Percentiles rank a stretch among this genome's conserved stretches.
phyloP scores from a whole-genome alignment of 2,329 filamentous ascomycete species.

The Ophiocordyceps camponoti-floridani region DNA sequence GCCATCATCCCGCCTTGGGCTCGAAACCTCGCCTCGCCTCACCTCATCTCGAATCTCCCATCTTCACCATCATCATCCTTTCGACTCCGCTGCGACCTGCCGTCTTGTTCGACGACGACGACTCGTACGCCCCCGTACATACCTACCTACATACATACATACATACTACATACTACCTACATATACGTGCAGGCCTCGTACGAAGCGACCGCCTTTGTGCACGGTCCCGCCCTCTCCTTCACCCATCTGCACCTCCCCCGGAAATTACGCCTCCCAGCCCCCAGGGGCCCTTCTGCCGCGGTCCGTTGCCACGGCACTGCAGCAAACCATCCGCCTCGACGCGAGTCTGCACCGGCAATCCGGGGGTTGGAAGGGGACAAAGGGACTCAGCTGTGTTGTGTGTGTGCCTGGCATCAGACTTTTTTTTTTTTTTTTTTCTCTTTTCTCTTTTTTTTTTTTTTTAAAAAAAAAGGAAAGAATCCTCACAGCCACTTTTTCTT shows the following conservation, averaged over 20 bases:
- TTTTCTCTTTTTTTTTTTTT: background rate
- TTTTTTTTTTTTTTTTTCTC: no score
- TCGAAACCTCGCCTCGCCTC: background rate
- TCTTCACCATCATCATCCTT: background rate
- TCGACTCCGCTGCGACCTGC: background rate
- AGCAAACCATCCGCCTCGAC: background rate
- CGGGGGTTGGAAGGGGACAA: no score
- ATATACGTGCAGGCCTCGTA: background rate
- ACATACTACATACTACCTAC: background rate
- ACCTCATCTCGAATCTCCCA: background rate
- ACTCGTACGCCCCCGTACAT: no score
- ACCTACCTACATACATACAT: no score
- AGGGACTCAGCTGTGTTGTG: background rate
- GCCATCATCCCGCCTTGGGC: background rate
- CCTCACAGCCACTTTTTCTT: background rate
- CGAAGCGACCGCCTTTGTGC: background rate
- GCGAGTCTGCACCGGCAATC: background rate
- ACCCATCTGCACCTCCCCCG: background rate
- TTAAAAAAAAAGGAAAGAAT: no score
- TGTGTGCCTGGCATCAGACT: no score
- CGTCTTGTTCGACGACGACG: background rate
- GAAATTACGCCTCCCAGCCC: background rate
- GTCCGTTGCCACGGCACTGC: no score
- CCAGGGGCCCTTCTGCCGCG: no score
- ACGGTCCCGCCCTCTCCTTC: background rate